phyloP scores from a whole-genome alignment of 176 grass and related monocot genomes.

The Dactylis glomerata region DNA sequence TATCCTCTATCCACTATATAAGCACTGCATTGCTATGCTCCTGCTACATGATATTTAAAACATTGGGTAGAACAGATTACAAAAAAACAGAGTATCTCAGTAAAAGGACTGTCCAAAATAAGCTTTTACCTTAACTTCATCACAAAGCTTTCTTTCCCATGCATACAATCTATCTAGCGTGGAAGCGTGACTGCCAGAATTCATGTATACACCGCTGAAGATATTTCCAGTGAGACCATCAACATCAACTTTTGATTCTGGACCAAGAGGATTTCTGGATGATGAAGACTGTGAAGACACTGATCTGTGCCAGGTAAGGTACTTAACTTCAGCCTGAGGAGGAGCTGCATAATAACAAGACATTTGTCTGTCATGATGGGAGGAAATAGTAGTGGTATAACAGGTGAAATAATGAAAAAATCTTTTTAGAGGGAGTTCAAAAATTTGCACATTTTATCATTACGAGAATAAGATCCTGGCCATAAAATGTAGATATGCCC shows the following conservation, averaged over 20 bases:
- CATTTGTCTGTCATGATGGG: conserved; percentile 3
- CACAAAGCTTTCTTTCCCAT: conserved; percentile 98
- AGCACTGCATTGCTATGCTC: not conserved
- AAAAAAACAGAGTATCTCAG: not conserved
- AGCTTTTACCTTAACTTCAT: conserved; percentile 91
- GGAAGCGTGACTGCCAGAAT: conserved; percentile 91
- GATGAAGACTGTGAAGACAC: conserved; percentile 90
- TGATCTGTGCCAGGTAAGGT: conserved; percentile 86
- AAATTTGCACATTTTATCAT: not conserved
- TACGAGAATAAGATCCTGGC: not conserved
- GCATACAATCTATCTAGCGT: conserved; percentile 92
- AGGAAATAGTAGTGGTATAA: conserved; percentile 22
- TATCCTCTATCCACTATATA: conserved; percentile 1
- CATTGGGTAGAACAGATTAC: conserved; percentile 20
- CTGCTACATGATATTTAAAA: not conserved
- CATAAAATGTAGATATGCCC: not conserved
- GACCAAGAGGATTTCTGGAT: conserved; percentile 71
- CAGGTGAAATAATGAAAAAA: conserved; percentile 1
- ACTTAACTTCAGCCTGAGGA: conserved; percentile 60
- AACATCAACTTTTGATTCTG: conserved; percentile 45
- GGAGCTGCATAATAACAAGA: conserved; percentile 62
- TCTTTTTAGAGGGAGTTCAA: not conserved
- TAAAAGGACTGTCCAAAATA: not conserved
- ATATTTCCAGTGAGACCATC: conserved; percentile 65
- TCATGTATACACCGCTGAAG: conserved; percentile 78